Conservation (phyloP, 768 basidiomycete species). For the Phaeotremella skinneri region DNA sequence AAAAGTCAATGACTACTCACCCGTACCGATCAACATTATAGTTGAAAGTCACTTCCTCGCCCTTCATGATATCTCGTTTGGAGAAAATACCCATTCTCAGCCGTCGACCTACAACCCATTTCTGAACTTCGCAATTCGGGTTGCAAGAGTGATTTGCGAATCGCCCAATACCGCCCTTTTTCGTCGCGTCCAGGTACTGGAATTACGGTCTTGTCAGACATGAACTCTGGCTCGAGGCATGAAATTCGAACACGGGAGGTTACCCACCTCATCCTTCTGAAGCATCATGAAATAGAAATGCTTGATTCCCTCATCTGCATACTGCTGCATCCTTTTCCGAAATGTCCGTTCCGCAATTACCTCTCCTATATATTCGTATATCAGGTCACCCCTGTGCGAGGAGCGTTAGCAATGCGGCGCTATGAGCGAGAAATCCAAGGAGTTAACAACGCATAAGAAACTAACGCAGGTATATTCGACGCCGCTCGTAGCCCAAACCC, state of each 20-base stretch:
- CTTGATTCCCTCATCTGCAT: slow-evolving; percentile 84
- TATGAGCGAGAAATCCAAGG: not conserved
- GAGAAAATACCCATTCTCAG: slow-evolving; percentile 98
- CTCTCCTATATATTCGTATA: slow-evolving; percentile 98
- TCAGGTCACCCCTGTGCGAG: slow-evolving; percentile 71
- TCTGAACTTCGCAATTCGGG: slow-evolving; percentile 96
- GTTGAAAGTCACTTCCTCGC: slow-evolving; percentile 96
- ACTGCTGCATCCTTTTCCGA: slow-evolving; percentile 88
- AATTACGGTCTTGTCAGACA: slow-evolving; percentile 2
- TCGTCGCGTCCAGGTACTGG: slow-evolving; percentile 97
- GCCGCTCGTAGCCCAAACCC: slow-evolving; percentile 87
- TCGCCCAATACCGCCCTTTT: slow-evolving; percentile 90
- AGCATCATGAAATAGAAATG: slow-evolving; percentile 99
- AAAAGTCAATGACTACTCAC: slow-evolving; percentile 56
- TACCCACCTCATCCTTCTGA: slow-evolving; percentile 92
- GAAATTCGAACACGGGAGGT: too few relatives aligned
- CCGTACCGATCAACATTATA: slow-evolving; percentile 99
- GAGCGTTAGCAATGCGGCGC: not conserved
- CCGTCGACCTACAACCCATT: slow-evolving; percentile 86
- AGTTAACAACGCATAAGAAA: slow-evolving; percentile 6
- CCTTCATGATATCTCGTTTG: slow-evolving; percentile 64
- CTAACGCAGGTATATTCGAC: slow-evolving; percentile 53
- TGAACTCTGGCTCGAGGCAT: not conserved
- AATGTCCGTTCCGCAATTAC: slow-evolving; percentile 84
- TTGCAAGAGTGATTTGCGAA: slow-evolving; percentile 98